Evolutionary conservation across 2,329 filamentous ascomycete genomes (phyloP).

Genomic region (Myrmaecium sp.): DNA sequence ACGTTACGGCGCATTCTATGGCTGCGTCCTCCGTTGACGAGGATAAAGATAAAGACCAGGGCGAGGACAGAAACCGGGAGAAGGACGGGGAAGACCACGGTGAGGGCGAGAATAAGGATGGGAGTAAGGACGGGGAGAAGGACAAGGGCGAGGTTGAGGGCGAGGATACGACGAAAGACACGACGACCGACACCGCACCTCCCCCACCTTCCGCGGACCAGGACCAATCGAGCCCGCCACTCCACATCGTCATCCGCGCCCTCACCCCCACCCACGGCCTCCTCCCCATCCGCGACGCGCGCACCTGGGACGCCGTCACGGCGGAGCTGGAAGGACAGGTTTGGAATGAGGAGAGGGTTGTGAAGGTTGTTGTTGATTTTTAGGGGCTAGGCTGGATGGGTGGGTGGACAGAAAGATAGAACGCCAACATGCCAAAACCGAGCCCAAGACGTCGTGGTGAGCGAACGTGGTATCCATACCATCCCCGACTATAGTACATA

Average conservation of each 20-base stretch:
- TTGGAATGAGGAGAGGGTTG: conserved; percentile 15
- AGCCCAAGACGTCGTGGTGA: too few relatives aligned
- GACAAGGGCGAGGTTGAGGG: not conserved
- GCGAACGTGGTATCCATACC: too few relatives aligned
- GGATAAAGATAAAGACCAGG: too few relatives aligned
- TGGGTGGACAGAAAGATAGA: too few relatives aligned
- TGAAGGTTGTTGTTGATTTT: conserved; percentile 17
- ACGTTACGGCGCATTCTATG: too few relatives aligned
- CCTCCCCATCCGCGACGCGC: conserved; percentile 8
- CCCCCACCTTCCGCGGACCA: not conserved
- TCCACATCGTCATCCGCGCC: conserved; percentile 11
- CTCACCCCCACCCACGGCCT: conserved; percentile 10
- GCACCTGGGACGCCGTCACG: conserved; percentile 13
- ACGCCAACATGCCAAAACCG: too few relatives aligned
- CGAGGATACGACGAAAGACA: not conserved
- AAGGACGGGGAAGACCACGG: not conserved
- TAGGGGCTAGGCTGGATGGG: too few relatives aligned
- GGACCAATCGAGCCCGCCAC: conserved; percentile 4
- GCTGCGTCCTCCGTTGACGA: too few relatives aligned
- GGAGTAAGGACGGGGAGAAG: not conserved
- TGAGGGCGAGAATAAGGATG: not conserved
- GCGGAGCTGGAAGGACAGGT: conserved; percentile 12
- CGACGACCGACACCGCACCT: not conserved
- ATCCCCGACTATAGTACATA: too few relatives aligned
- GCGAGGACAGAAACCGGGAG: not conserved